Conservation (phyloP, 306 rosid species). For the Abrus pulchellus region DNA sequence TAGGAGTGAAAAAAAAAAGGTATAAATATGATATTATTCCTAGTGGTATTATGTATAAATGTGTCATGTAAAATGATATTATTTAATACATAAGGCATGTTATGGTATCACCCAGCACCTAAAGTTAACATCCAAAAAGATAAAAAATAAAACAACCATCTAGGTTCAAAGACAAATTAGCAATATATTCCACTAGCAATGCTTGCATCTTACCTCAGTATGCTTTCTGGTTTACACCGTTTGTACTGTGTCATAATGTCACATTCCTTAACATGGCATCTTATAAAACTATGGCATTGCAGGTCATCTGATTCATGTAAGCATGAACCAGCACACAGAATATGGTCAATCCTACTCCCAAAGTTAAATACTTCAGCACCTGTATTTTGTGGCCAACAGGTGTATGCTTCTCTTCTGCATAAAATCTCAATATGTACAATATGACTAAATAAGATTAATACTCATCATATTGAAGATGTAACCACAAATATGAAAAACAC, state of each 20-base stretch:
- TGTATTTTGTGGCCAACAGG: constrained; percentile 92
- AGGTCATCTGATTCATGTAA: constrained; percentile 68
- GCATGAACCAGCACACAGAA: constrained; percentile 85
- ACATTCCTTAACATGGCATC: constrained; percentile 88
- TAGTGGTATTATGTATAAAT: not conserved
- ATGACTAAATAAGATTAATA: constrained; percentile 21
- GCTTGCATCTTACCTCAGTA: constrained; percentile 63
- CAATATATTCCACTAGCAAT: constrained; percentile 11
- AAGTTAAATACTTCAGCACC: constrained; percentile 96
- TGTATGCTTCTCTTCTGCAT: constrained; percentile 81
- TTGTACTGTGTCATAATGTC: constrained; percentile 85
- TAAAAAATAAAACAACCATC: not conserved
- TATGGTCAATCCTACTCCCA: constrained; percentile 92
- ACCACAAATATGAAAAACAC: constrained; percentile 24
- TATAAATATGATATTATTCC: too few species aligned
- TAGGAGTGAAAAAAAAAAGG: constrained; percentile 1
- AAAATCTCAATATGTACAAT: constrained; percentile 38
- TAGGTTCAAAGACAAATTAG: constrained; percentile 24
- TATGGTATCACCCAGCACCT: constrained; percentile 7
- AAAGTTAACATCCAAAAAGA: constrained; percentile 3
- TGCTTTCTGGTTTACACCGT: constrained; percentile 88
- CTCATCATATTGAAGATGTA: constrained; percentile 9
- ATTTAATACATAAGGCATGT: constrained; percentile 25
- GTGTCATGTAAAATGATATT: constrained; percentile 8
- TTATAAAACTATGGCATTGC: constrained; percentile 71